Conservation (phyloP, 768 basidiomycete species). For the Kwoniella dendrophila region DNA sequence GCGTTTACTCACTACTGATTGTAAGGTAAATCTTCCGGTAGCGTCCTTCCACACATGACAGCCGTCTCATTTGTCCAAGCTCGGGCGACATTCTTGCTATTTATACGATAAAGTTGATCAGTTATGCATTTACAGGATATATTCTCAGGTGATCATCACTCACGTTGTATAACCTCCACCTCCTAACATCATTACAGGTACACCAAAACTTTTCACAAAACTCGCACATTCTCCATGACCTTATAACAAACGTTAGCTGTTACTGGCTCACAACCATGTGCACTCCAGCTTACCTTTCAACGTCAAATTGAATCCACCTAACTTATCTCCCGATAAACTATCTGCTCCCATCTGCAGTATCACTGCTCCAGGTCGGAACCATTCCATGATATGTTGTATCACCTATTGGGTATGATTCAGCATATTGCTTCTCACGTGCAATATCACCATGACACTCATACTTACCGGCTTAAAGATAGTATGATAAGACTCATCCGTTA, state of each 20-base stretch:
- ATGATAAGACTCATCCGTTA: slow-evolving; percentile 83
- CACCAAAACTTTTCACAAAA: slow-evolving; percentile 75
- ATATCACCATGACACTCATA: slow-evolving; percentile 22
- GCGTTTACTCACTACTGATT: slow-evolving; percentile 54
- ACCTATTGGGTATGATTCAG: slow-evolving; percentile 62
- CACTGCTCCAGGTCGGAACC: slow-evolving; percentile 82
- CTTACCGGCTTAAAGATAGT: slow-evolving; percentile 90
- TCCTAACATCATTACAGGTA: slow-evolving; percentile 88
- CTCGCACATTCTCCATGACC: slow-evolving; percentile 91
- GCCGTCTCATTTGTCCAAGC: slow-evolving; percentile 98
- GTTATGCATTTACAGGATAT: neutral
- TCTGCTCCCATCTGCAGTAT: slow-evolving; percentile 95
- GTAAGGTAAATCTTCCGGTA: slow-evolving; percentile 58
- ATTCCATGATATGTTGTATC: slow-evolving; percentile 79
- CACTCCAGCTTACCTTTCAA: slow-evolving; percentile 64
- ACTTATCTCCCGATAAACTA: slow-evolving; percentile 89
- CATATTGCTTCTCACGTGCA: neutral
- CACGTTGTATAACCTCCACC: slow-evolving; percentile 93
- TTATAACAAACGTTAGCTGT: slow-evolving; percentile 23
- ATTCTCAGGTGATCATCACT: slow-evolving; percentile 13
- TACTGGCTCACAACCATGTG: neutral
- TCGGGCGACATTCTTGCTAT: slow-evolving; percentile 81
- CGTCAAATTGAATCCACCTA: slow-evolving; percentile 93
- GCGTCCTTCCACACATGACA: slow-evolving; percentile 82
- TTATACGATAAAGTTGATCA: slow-evolving; percentile 9